phyloP scores from a whole-genome alignment of 768 basidiomycete species.

The Tremella yokohamensis region DNA sequence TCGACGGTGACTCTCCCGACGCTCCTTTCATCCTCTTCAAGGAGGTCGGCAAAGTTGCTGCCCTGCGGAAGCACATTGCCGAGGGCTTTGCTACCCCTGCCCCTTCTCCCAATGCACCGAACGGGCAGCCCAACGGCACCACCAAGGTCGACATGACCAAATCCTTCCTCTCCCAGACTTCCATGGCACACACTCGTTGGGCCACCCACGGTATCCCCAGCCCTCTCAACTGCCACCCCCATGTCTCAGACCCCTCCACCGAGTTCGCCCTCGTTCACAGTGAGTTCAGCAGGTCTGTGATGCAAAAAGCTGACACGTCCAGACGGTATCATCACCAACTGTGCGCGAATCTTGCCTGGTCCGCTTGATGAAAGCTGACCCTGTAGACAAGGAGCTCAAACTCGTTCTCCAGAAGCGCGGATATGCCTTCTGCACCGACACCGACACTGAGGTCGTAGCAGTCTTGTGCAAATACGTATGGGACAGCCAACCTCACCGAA shows the following conservation, averaged over 20 bases:
- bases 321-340: conserved; percentile 96
- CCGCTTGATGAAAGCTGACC: conserved; percentile 8
- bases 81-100: conserved; percentile 32
- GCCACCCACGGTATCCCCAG: conserved; percentile 94
- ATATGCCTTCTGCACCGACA: conserved; percentile 88
- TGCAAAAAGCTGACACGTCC: conserved; percentile 6
- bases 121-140: conserved; percentile 13
- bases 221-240: conserved; percentile 87
- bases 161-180: conserved; percentile 78
- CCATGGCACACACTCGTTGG: conserved; percentile 99
- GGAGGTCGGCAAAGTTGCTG: conserved; percentile 95
- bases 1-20: conserved; percentile 84
- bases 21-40: conserved; percentile 77
- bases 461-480: conserved; percentile 95
- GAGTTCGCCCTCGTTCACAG: conserved; percentile 94
- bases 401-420: conserved; percentile 93
- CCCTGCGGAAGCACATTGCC: conserved; percentile 83
- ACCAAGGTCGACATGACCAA: conserved; percentile 65
- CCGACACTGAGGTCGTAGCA: conserved; percentile 96
- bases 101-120: conserved; percentile 20
- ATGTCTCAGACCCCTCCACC: conserved; percentile 68
- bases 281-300: conserved; percentile 19
- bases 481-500: conserved; percentile 83
- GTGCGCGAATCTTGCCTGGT: conserved; percentile 39
- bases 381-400: conserved; percentile 66